Evolutionary conservation across 2,329 filamentous ascomycete genomes (phyloP).

Genomic region (Trichophyton equinum): DNA sequence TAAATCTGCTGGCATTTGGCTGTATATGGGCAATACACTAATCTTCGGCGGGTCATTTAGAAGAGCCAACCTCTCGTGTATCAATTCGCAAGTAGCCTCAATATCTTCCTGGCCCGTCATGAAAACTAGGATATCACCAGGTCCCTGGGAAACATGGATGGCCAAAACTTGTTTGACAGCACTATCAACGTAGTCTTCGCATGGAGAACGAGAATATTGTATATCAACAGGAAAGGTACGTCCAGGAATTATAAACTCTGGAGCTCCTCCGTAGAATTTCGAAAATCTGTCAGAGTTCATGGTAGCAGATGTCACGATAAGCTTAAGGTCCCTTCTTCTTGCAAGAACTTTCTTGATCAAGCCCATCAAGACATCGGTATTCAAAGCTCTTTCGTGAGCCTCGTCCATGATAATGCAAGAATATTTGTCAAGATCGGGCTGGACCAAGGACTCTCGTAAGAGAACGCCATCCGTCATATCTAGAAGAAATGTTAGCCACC

Average conservation of each 20-base stretch:
- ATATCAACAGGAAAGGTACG: slow-evolving; percentile 95
- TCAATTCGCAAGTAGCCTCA: slow-evolving; percentile 85
- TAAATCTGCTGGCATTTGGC: slow-evolving; percentile 96
- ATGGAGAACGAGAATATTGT: slow-evolving; percentile 86
- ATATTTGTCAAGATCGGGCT: slow-evolving; percentile 86
- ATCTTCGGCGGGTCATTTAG: slow-evolving; percentile 92
- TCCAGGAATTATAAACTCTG: slow-evolving; percentile 91
- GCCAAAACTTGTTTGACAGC: slow-evolving; percentile 91
- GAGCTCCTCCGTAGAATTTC: slow-evolving; percentile 88
- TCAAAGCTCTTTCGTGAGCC: slow-evolving; percentile 89
- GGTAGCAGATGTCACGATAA: slow-evolving; percentile 95
- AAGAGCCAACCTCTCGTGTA: slow-evolving; percentile 73
- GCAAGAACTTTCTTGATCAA: slow-evolving; percentile 94
- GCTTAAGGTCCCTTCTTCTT: slow-evolving; percentile 75
- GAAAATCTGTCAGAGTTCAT: slow-evolving; percentile 98
- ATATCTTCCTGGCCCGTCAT: slow-evolving; percentile 99
- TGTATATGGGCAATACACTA: slow-evolving; percentile 93
- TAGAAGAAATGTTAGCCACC: slow-evolving; percentile 13
- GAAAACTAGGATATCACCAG: slow-evolving; percentile 91
- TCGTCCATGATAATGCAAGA: slow-evolving; percentile 99
- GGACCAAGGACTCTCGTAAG: slow-evolving; percentile 81
- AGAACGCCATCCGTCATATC: slow-evolving; percentile 97
- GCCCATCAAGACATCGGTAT: slow-evolving; percentile 95
- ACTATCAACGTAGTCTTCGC: slow-evolving; percentile 95
- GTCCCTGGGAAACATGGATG: slow-evolving; percentile 88